phyloP scores from a whole-genome alignment of 2,329 filamentous ascomycete genomes.

The Beauveria sp. region DNA sequence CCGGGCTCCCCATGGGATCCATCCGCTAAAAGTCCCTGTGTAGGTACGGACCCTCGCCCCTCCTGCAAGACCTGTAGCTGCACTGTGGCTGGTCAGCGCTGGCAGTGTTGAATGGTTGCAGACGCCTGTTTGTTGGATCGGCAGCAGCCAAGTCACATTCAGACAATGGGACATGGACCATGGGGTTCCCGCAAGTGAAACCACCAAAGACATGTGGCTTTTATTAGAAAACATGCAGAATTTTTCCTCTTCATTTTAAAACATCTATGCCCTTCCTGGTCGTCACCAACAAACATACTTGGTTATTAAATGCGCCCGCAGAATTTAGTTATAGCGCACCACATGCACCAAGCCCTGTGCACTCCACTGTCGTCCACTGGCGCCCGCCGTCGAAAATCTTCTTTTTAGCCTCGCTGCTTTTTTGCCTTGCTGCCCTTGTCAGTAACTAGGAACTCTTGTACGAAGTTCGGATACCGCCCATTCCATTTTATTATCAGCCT shows the following conservation, averaged over 20 bases:
- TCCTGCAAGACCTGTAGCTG: no score
- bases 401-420: background rate
- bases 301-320: background rate
- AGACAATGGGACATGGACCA: background rate
- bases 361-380: background rate
- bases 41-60: no score
- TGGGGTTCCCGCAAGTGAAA: background rate
- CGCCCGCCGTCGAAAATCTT: background rate
- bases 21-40: background rate
- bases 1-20: background rate
- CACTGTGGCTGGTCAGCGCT: no score
- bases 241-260: background rate
- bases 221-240: background rate
- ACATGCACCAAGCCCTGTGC: background rate
- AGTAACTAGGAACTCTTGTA: background rate
- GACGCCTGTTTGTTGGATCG: background rate
- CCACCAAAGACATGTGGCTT: background rate
- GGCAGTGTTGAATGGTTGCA: background rate
- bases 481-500: background rate
- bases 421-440: no score
- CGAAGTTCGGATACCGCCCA: no score
- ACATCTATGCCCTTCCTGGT: background rate
- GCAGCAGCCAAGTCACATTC: background rate
- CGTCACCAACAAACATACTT: background rate
- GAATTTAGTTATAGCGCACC: background rate